phyloP scores from a whole-genome alignment of 495 filamentous ascomycete species.

The Glarea lozoyensis region DNA sequence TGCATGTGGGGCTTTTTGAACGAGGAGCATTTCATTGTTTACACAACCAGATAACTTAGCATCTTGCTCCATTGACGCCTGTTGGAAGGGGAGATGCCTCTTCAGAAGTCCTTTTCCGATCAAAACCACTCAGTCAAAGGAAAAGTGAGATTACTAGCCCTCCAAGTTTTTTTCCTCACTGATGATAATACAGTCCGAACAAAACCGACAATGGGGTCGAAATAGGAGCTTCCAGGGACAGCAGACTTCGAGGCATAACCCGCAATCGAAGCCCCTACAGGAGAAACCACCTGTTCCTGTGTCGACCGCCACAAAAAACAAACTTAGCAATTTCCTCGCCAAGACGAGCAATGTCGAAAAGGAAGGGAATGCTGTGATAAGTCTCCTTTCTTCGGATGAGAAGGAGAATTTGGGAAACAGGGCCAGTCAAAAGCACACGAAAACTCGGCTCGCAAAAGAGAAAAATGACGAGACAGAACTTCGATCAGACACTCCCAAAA shows the following conservation, averaged over 20 bases:
- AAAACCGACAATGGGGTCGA: conserved; percentile 38
- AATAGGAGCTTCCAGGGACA: conserved; percentile 33
- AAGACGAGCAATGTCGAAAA: conserved; percentile 4
- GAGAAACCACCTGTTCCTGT: conserved; percentile 27
- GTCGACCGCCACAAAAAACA: conserved; percentile 39
- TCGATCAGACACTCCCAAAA: conserved; percentile 5
- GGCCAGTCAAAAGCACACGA: neutral
- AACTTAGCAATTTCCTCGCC: conserved; percentile 34
- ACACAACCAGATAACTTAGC: conserved; percentile 7
- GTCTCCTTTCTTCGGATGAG: conserved; percentile 10
- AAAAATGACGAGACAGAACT: neutral
- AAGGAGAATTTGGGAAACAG: conserved; percentile 10
- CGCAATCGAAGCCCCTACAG: conserved; percentile 19
- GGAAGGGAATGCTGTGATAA: conserved; percentile 6
- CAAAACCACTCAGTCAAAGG: conserved; percentile 25
- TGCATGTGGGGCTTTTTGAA: too few relatives aligned
- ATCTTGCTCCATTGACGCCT: neutral
- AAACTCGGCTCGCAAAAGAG: too few relatives aligned
- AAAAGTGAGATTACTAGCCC: conserved; percentile 4
- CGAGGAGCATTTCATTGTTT: too few relatives aligned
- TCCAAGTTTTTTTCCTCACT: neutral
- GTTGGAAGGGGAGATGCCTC: conserved; percentile 26
- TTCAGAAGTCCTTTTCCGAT: conserved; percentile 44
- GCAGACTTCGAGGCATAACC: conserved; percentile 15
- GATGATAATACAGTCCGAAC: conserved; percentile 14